These are phyloP conservation scores for Akanthomyces dipterigenus DNA, from an alignment of 2,329 filamentous ascomycete genomes.

Conservation along the genomic window DNA sequence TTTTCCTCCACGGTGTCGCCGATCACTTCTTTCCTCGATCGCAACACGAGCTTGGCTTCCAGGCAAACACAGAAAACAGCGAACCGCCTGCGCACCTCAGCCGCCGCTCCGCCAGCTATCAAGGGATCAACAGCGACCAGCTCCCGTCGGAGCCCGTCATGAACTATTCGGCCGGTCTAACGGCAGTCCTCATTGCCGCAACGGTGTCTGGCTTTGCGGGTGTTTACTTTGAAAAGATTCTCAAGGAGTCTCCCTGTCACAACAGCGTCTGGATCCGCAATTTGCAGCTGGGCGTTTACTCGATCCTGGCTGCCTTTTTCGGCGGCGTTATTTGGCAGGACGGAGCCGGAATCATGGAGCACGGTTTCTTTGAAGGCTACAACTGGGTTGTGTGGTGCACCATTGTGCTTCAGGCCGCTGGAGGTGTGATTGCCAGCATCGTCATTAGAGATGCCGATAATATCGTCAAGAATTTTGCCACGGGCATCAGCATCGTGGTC, in stretches of 20 bases:
- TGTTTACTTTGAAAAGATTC: constrained; percentile 83
- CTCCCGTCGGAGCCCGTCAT: constrained; percentile 45
- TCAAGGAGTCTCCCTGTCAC: constrained; percentile 72
- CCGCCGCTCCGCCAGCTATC: constrained; percentile 79
- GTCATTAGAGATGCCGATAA: constrained; percentile 47
- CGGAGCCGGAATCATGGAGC: constrained; percentile 71
- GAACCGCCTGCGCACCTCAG: constrained; percentile 26
- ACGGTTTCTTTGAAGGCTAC: constrained; percentile 92
- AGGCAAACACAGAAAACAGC: constrained; percentile 24
- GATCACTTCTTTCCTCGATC: constrained; percentile 71
- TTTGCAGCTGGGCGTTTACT: constrained; percentile 91
- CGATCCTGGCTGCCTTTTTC: constrained; percentile 80
- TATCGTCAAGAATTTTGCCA: constrained; percentile 90
- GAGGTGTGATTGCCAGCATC: constrained; percentile 65
- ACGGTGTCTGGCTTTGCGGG: constrained; percentile 77
- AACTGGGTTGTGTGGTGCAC: constrained; percentile 87
- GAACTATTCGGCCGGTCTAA: constrained; percentile 73
- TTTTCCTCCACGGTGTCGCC: constrained; percentile 56
- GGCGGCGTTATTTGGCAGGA: constrained; percentile 84
- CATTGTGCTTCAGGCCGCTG: constrained; percentile 73
- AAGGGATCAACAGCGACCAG: constrained; percentile 68
- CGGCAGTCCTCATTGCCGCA: constrained; percentile 72
- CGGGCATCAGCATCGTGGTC: constrained; percentile 83
- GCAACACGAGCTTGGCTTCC: constrained; percentile 66
- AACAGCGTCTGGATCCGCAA: constrained; percentile 91